These are phyloP conservation scores for Sherardia arvensis DNA, from an alignment of 257 asterid species.

Conservation along the genomic window DNA sequence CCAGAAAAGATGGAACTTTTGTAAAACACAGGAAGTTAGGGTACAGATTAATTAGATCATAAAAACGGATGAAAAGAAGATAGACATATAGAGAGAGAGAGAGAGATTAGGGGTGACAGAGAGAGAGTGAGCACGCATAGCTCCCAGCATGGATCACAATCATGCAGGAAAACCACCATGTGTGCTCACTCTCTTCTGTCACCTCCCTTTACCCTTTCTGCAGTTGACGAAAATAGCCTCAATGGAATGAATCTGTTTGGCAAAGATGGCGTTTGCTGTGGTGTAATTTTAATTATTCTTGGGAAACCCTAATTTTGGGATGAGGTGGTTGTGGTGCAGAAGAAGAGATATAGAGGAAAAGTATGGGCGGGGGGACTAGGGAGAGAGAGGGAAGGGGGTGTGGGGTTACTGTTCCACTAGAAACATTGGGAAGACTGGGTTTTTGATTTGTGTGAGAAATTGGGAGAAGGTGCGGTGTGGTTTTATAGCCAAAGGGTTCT, in stretches of 20 bases:
- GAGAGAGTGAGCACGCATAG: slow-evolving; percentile 87
- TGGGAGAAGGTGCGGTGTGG: slow-evolving; percentile 14
- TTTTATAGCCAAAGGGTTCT: slow-evolving; percentile 33
- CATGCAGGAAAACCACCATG: slow-evolving; percentile 73
- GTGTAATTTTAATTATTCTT: neutral
- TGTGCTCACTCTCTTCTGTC: slow-evolving; percentile 99
- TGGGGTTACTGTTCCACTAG: slow-evolving; percentile 35
- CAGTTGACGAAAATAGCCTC: neutral
- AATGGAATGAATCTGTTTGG: too few species aligned
- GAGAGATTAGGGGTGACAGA: slow-evolving; percentile 60
- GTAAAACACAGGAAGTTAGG: too few species aligned
- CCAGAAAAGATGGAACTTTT: too few species aligned
- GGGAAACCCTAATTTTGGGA: slow-evolving; percentile 21
- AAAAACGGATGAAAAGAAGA: neutral
- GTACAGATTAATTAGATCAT: too few species aligned
- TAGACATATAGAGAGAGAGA: too few species aligned
- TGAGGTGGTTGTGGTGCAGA: neutral
- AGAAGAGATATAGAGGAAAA: too few species aligned
- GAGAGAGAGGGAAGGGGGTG: too few species aligned
- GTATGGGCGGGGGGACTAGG: neutral
- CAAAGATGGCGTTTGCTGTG: neutral
- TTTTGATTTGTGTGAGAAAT: slow-evolving; percentile 27
- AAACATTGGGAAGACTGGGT: slow-evolving; percentile 11
- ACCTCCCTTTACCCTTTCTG: slow-evolving; percentile 45
- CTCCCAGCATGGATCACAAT: slow-evolving; percentile 39